Evolutionary conservation across 192 early-diverging fungal genomes (phyloP), one percentile per base, ranked within the genome.

Genomic region (Geosiphon pyriformis): DNA sequence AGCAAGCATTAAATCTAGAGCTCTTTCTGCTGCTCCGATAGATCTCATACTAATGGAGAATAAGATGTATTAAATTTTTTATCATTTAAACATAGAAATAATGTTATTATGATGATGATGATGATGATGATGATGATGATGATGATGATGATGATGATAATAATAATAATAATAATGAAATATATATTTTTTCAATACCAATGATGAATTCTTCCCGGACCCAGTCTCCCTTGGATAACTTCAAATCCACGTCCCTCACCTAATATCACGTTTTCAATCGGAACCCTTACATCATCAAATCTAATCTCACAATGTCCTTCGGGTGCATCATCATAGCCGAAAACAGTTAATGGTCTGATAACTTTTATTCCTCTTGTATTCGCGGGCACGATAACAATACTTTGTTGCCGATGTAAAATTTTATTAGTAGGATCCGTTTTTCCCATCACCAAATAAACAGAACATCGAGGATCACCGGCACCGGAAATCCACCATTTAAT

Each of bases 401-500:
- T 86, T 76, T 99, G 96, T 75, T 96, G 96, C 32, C 74, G 73
- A 80, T 99, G 91, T 50, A 76, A 80, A 59, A 78, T 73, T 35
- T 86, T 83, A 61, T 81, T 78, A 30, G 75, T 80, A 20, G 84
- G 76, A 66, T 90, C 88, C 10, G 85, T 82, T 78, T 96, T 95
- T 53, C 96, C 96, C 92, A 98, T 90, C 30, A 94, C 82, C 4
- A 96, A 53, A 65, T 88, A 96, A n/a, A 98, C 84, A 11, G 88
- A 85, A 74, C 95, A 96, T 30, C 90, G 78, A 15, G 96, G 96
- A 66, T 99, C 93, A 29, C 94, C 94, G 10, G 93, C 92, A 26
- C 95, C 95, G n/a, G 91, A 91, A 66, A 96, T 96, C 93, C 94
- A 99, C 96, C 95, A 97, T 80, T 99, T 99, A 70, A 83, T 85